Base-by-base conservation (phyloP, 257 asterid genomes). In the Mitragyna speciosa region DNA sequence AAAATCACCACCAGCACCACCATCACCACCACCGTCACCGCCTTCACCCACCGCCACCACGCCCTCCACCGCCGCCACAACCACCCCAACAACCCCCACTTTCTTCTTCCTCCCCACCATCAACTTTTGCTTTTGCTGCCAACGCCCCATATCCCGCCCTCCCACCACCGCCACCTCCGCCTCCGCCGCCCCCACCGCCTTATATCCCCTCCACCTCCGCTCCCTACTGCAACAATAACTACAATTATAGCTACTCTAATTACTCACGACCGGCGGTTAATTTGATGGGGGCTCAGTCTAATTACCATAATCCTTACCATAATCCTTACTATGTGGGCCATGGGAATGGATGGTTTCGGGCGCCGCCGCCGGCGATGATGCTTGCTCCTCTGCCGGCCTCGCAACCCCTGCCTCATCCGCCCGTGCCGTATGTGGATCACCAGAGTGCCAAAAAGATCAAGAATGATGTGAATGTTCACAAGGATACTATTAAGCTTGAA, bases 381-480 rank as follows among this genome's bases (percentile, higher is more conserved):
- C 24, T 66, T 51, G 67, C 79, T 33, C 77, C 70, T 4, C 14
- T 15, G 20, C 90, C 84, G 28, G 83, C 56, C 14, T 89, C 87
- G 30, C 83, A 56, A 41, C 88, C 82, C 2, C 83, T 82, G 36
- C 82, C 82, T 12, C 76, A 76, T 26, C 91, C 87, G 72, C 88
- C 80, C 1, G 97, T 88, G 41, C 98, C 97, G 0, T 92, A 94
- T 41, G 97, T 91, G 39, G 97, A 91, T 83, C 98, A 94, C 65
- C 94, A 90, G 82, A 88, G 85, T 73, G 92, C 97, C 1, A 94
- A 91, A 87, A 92, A 91, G 96, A 83, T 94, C 58, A 90, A 89
- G 89, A 94, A 92, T 82, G 94, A 93, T 80, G 93, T 95, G 61
- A 95, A 95, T 84, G 89, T 95, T 79, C 97, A 94, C 68, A 93